These are phyloP conservation scores for Irpex rosettiformis DNA, from an alignment of 1,284 basidiomycete species.

Conservation along the genomic window DNA sequence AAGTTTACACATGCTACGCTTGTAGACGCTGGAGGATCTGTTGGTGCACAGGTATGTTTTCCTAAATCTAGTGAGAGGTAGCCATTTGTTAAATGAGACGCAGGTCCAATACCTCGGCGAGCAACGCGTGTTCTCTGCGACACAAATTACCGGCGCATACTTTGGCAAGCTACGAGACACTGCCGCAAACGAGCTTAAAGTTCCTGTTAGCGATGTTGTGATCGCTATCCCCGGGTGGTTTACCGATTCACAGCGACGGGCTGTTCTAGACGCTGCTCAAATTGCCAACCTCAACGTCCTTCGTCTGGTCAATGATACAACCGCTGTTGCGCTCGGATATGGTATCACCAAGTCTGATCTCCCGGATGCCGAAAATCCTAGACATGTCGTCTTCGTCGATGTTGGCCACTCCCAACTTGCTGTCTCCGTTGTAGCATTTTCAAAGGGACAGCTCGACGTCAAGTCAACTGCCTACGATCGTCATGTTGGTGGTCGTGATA, in stretches of 20 bases:
- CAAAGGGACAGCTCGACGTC: slow-evolving; percentile 86
- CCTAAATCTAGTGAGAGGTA: slow-evolving; percentile 15
- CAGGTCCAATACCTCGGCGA: slow-evolving; percentile 89
- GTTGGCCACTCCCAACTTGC: slow-evolving; percentile 89
- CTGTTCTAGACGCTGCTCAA: slow-evolving; percentile 81
- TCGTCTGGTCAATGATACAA: slow-evolving; percentile 93
- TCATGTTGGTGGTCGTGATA: slow-evolving; percentile 90
- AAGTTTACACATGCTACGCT: slow-evolving; percentile 86
- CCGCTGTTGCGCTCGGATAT: slow-evolving; percentile 90
- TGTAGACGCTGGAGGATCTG: slow-evolving; percentile 76
- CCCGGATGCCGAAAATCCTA: slow-evolving; percentile 76
- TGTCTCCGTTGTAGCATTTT: slow-evolving; percentile 84
- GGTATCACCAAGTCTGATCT: slow-evolving; percentile 96
- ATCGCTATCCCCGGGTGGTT: slow-evolving; percentile 95
- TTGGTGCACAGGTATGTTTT: slow-evolving; percentile 75
- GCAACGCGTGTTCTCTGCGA: slow-evolving; percentile 71
- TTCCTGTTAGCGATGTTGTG: slow-evolving; percentile 83
- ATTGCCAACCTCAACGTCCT: slow-evolving; percentile 88
- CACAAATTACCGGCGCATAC: slow-evolving; percentile 86
- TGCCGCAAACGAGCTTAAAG: slow-evolving; percentile 79
- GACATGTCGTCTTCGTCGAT: slow-evolving; percentile 89
- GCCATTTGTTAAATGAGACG: slow-evolving; percentile 1
- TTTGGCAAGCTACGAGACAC: slow-evolving; percentile 87
- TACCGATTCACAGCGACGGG: slow-evolving; percentile 87
- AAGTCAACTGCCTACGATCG: slow-evolving; percentile 86